Evolutionary conservation across 176 grass and related monocot genomes (phyloP), one percentile per base, ranked within the genome.

Genomic region (Phoenix dactylifera): DNA sequence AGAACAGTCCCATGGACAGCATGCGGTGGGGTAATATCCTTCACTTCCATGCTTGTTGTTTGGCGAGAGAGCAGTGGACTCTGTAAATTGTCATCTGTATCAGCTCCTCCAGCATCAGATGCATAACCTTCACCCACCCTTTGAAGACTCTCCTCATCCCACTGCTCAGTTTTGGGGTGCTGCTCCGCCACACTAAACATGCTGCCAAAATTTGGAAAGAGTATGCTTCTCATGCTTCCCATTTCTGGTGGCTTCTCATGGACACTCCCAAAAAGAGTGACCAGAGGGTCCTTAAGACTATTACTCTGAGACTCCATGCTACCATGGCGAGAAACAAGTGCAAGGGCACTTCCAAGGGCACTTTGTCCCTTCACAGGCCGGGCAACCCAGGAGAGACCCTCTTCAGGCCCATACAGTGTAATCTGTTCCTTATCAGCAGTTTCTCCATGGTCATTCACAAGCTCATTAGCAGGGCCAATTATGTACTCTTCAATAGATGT

Each of bases 151-250:
- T 89, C 90, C 64, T 95, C 90, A 24, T 95, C 90, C 90, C 90
- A 95, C 25, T 86, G 86, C 57, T 89, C 86, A 20, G 69, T 72
- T 76, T 86, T 89, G 5, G 55, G 72, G 18, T 86, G 86, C 51
- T 84, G 86, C 51, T 89, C 90, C 14, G 86, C 81, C 63, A 89
- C 86, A 3, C 82, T 89, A 65, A 95, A 86, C 86, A 95, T 95
- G 59, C 90, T 95, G 44, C 90, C 90, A 39, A 89, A 95, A 76
- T 95, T 95, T 10, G 90, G 90, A 68, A 95, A 95, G 61, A 86
- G 58, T 50, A 86, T 69, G 52, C 90, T 95, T 57, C 82, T 57
- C 76, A 86, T 86, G 80, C 90, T 89, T 64, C 86, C 86, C 79
- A 73, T 76, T 24, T 89, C 86, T 15, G 83, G 80, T 66, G 76